Conservation (phyloP, 176 grass and related monocot genomes). For the Chrysopogon serrulatus region DNA sequence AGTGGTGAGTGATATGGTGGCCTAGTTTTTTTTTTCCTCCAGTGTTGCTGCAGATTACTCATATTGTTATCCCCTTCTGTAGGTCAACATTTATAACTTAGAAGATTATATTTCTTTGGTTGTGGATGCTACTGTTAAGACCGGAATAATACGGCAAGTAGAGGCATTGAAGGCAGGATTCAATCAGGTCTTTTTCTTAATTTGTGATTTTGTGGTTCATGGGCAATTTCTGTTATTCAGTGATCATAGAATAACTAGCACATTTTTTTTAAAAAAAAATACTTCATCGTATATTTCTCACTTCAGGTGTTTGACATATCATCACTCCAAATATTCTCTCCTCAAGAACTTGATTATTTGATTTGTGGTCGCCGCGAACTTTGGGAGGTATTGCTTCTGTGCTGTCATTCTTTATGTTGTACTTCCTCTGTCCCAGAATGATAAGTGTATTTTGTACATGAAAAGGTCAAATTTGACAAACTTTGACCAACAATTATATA, state of each 20-base stretch:
- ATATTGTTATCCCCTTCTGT: constrained; percentile 17
- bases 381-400: constrained; percentile 60
- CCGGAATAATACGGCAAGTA: constrained; percentile 64
- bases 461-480: background rate
- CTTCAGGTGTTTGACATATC: constrained; percentile 83
- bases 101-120: constrained; percentile 83
- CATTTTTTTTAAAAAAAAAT: background rate
- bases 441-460: background rate
- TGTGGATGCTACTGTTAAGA: constrained; percentile 67
- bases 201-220: background rate
- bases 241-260: background rate
- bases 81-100: constrained; percentile 81
- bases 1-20: constrained; percentile 38
- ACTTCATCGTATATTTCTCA: background rate
- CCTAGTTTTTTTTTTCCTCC: background rate
- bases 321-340: constrained; percentile 78
- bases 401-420: constrained; percentile 6
- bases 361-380: constrained; percentile 79
- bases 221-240: background rate
- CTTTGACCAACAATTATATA: background rate
- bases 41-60: background rate
- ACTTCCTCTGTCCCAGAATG: background rate
- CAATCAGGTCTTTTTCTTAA: constrained; percentile 61
- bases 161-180: constrained; percentile 83
- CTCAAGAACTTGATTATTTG: constrained; percentile 80